phyloP scores from a whole-genome alignment of 306 rosid genomes.

The Styphnolobium japonicum region DNA sequence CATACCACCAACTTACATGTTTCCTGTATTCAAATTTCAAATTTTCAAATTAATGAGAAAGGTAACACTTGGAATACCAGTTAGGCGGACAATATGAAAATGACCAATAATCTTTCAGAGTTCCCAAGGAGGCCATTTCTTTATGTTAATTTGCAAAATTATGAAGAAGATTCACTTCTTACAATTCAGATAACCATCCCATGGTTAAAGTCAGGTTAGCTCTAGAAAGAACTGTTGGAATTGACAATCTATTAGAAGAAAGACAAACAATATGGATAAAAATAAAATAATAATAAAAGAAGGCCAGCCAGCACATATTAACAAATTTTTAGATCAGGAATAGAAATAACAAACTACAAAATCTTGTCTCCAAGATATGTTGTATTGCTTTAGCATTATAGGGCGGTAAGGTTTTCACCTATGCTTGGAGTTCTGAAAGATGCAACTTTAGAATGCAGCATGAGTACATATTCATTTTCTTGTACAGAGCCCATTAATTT shows the following conservation, averaged over 20 bases:
- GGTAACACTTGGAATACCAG: neutral
- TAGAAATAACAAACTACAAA: neutral
- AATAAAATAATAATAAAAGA: too few relatives aligned
- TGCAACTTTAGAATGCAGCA: neutral
- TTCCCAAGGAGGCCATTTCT: neutral
- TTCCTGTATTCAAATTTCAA: neutral
- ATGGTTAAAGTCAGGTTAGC: neutral
- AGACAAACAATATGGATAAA: neutral
- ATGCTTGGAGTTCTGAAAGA: neutral
- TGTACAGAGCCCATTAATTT: constrained; percentile 2
- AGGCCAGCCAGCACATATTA: neutral
- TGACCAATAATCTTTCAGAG: neutral
- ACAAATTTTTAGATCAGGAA: neutral
- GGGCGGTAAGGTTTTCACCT: neutral
- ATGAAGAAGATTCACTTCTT: neutral
- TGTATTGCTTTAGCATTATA: neutral
- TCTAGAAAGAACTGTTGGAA: neutral
- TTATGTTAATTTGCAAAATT: neutral
- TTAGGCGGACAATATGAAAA: constrained; percentile 49
- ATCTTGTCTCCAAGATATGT: neutral
- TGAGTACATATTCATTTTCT: constrained; percentile 3
- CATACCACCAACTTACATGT: neutral
- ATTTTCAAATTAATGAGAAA: neutral
- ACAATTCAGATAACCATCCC: neutral
- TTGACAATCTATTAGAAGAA: neutral